Conservation (phyloP, 352 stramenopile genomes). For the Phytophthora pisi region DNA sequence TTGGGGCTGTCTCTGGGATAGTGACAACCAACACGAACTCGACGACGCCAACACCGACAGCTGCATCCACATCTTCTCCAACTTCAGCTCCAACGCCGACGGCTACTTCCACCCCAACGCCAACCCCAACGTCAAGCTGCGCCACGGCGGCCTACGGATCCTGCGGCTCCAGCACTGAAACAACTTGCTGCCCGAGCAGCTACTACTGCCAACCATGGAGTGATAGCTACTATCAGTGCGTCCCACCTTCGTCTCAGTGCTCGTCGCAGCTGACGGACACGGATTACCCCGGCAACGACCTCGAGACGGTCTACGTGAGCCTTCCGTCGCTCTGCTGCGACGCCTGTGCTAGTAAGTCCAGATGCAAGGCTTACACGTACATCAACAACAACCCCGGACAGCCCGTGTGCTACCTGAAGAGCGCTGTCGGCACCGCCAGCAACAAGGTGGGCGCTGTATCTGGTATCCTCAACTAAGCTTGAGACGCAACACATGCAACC, state of each 20-base stretch:
- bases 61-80: not conserved
- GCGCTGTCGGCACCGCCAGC: conserved; percentile 25
- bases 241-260: conserved; percentile 35
- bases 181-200: conserved; percentile 32
- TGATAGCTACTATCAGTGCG: conserved; percentile 43
- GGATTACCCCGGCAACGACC: conserved; percentile 51
- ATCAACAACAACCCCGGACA: conserved; percentile 45
- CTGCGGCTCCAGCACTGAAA: conserved; percentile 32
- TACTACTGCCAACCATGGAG: conserved; percentile 56
- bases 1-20: conserved; percentile 40
- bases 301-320: conserved; percentile 47
- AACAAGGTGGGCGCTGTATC: conserved; percentile 37
- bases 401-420: conserved; percentile 38
- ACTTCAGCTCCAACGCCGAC: conserved; percentile 5
- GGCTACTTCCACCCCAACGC: not conserved
- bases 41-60: conserved; percentile 1
- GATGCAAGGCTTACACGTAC: conserved; percentile 55
- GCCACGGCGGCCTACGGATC: conserved; percentile 19
- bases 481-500: too few species aligned
- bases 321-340: conserved; percentile 48
- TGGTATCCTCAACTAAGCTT: conserved; percentile 42
- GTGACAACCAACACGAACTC: conserved; percentile 17
- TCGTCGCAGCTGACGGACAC: conserved; percentile 30
- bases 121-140: conserved; percentile 31
- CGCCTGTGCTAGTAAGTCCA: conserved; percentile 34